These are phyloP conservation scores for Coriaria nepalensis DNA, from an alignment of 306 rosid genomes.

Conservation along the genomic window DNA sequence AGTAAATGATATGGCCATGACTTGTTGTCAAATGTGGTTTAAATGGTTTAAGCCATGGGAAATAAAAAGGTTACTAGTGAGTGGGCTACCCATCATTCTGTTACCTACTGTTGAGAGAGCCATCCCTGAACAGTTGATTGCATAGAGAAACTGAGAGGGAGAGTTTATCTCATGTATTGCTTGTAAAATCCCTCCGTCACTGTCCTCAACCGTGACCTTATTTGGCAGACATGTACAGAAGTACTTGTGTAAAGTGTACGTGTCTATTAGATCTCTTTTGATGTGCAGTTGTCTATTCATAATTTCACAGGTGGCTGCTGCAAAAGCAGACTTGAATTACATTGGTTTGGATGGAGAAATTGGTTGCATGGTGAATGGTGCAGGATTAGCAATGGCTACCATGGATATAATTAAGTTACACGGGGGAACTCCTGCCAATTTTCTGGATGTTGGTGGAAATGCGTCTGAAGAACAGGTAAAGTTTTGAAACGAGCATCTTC, in stretches of 20 bases:
- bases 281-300: conserved; percentile 15
- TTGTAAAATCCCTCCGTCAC: too few relatives aligned
- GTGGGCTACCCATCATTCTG: too few relatives aligned
- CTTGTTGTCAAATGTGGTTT: too few relatives aligned
- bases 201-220: too few relatives aligned
- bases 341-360: conserved; percentile 98
- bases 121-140: too few relatives aligned
- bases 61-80: too few relatives aligned
- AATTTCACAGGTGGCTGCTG: conserved; percentile 64
- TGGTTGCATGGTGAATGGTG: conserved; percentile 99
- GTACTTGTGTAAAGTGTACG: background rate
- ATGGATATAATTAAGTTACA: conserved; percentile 94
- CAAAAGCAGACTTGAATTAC: conserved; percentile 87
- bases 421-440: conserved; percentile 99
- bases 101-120: too few relatives aligned
- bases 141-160: too few relatives aligned
- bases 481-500: conserved; percentile 2
- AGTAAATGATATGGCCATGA: background rate
- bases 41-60: too few relatives aligned
- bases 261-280: background rate
- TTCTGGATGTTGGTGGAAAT: conserved; percentile 94
- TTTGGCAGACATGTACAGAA: too few relatives aligned
- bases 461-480: conserved; percentile 97
- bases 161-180: too few relatives aligned
- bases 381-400: conserved; percentile 98